A percentile compares a stretch with the other conserved stretches of the same genome.
phyloP scores from a whole-genome alignment of 768 basidiomycete species.

The Boletus bicolor region DNA sequence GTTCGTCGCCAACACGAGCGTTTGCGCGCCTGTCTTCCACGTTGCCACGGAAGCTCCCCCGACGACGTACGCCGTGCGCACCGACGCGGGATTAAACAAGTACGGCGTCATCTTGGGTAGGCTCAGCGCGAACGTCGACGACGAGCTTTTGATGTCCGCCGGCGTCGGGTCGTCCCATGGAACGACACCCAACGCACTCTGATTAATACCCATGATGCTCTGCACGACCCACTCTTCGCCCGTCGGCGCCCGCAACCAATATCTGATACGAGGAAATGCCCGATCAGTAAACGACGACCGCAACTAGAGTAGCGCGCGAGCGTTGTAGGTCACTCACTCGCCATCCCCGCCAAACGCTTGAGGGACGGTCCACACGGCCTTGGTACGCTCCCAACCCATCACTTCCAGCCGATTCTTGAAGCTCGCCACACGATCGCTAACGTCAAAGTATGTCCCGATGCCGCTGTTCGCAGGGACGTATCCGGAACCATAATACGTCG shows the following conservation, averaged over 20 bases:
- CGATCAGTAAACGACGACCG: not conserved
- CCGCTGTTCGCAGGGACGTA: conserved; percentile 30
- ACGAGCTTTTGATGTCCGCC: conserved; percentile 49
- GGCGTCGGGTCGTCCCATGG: conserved; percentile 53
- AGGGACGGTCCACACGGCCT: conserved; percentile 77
- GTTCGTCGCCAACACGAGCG: conserved; percentile 51
- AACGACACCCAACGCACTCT: conserved; percentile 57
- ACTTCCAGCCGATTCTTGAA: conserved; percentile 56
- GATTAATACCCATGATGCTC: conserved; percentile 64
- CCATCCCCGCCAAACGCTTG: conserved; percentile 60
- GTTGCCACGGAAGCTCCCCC: conserved; percentile 47
- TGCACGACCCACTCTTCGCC: conserved; percentile 69
- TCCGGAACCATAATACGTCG: conserved; percentile 13
- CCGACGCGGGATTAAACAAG: conserved; percentile 42
- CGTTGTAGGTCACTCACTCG: conserved; percentile 20
- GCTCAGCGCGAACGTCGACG: conserved; percentile 47
- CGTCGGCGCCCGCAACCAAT: conserved; percentile 61
- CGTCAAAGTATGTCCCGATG: conserved; percentile 53
- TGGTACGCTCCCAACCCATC: conserved; percentile 65
- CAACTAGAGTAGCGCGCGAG: not conserved
- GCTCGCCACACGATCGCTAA: conserved; percentile 63
- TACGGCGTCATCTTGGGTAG: conserved; percentile 45
- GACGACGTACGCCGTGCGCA: conserved; percentile 38
- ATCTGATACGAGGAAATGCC: conserved; percentile 33
- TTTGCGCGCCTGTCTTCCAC: conserved; percentile 42